A percentile compares a stretch with the other conserved stretches of the same genome.
phyloP scores from a whole-genome alignment of 257 asterid species.

The Plantago ovata region DNA sequence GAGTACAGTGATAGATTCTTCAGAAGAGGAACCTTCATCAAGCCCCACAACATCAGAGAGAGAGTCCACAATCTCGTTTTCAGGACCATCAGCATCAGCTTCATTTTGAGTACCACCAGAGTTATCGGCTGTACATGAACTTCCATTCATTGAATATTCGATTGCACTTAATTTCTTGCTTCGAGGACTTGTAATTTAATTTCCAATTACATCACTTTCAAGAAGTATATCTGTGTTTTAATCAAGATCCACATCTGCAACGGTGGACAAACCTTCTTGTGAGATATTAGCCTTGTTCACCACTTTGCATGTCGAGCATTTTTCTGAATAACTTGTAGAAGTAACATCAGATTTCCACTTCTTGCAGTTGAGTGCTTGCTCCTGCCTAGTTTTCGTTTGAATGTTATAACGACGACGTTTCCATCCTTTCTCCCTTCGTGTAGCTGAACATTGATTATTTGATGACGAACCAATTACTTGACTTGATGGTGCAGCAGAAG shows the following conservation, averaged over 20 bases:
- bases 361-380: constrained; percentile 52
- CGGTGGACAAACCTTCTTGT: constrained; percentile 36
- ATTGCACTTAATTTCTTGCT: constrained; percentile 28
- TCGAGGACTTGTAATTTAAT: too few relatives aligned
- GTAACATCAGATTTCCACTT: constrained; percentile 56
- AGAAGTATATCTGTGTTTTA: constrained; percentile 30
- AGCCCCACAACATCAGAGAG: constrained; percentile 39
- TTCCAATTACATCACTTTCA: constrained; percentile 18
- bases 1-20: constrained; percentile 27
- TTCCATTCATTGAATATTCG: constrained; percentile 32
- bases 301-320: constrained; percentile 52
- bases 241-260: constrained; percentile 33
- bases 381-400: constrained; percentile 71
- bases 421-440: constrained; percentile 75
- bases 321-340: constrained; percentile 31
- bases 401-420: constrained; percentile 60
- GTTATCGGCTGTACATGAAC: constrained; percentile 46
- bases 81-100: constrained; percentile 28
- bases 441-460: constrained; percentile 53
- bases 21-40: constrained; percentile 46
- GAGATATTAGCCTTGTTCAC: constrained; percentile 25
- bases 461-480: constrained; percentile 43
- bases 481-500: constrained; percentile 33
- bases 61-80: constrained; percentile 28
- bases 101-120: constrained; percentile 26